Evolutionary conservation across 768 basidiomycete species (phyloP), one percentile per base, ranked within the genome.

Genomic region (Kondoa subrosea): DNA sequence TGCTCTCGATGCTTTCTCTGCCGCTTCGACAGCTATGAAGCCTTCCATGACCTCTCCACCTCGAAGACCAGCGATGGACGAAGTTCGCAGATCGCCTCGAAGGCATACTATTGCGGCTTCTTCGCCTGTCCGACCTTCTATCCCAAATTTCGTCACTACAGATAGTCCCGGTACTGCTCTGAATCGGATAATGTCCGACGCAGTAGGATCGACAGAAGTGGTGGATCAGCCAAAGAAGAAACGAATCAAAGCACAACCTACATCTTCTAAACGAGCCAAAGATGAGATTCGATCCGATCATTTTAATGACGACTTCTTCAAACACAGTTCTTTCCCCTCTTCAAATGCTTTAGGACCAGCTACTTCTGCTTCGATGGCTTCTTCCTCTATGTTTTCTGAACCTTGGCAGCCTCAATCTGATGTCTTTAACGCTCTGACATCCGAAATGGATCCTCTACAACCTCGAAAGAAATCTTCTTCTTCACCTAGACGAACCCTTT

Each of bases 351-450:
- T n/a, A n/a, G n/a, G n/a, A 8, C 26, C 61, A 21, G 29, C 61
- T 15, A 27, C 61, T 63, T 63, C 61, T 63, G 29, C 14, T 63
- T 33, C 30, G n/a, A 14, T 60, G 61, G 14, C 26, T 2, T 16
- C 61, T 21, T 33, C 27, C n/a, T n/a, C n/a, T 31, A 17, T 16
- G 29, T 63, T 16, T 63, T 63, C 30, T 17, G 33, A 17, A 32
- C 26, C 58, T 14, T 17, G 29, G 61, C 61, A 17, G 27, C 16
- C 30, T 8, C 40, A 50, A 21, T 29, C 15, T n/a, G 61, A 63
- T n/a, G 29, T 63, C 29, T 63, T 63, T 63, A 63, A 32, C 61
- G 29, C 61, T 16, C 16, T 63, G 29, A 63, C 61, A 21, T 63
- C 61, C 8, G 61, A 63, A 33, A 8, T 63, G 3, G 61, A 63